Conservation (phyloP, 164 flowering plant genomes). For the Cinnamomum chago region DNA sequence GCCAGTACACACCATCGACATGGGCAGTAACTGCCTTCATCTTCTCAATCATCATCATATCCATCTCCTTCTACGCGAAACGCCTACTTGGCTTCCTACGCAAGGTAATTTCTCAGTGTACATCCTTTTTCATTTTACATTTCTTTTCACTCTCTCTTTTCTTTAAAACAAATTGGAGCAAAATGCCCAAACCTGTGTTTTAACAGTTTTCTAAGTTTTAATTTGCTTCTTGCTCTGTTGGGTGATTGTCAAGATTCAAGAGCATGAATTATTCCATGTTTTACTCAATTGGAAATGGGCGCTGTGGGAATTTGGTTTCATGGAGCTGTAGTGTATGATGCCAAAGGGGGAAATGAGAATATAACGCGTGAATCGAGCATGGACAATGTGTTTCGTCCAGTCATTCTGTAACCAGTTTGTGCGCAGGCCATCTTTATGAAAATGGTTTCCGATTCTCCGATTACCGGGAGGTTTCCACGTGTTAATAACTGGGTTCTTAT, state of each 20-base stretch:
- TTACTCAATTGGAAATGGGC: no score
- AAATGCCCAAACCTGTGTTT: neutral
- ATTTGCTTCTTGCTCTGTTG: neutral
- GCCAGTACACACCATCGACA: neutral
- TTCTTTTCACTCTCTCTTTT: neutral
- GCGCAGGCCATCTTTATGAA: no score
- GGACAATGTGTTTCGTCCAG: no score
- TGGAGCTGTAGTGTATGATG: no score
- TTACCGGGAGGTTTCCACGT: accelerated
- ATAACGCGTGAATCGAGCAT: no score
- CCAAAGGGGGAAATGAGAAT: no score
- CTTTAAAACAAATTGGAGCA: neutral
- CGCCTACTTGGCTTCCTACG: neutral
- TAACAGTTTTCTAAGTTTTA: no score
- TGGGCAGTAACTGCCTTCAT: neutral
- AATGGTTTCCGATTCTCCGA: no score
- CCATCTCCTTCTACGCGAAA: neutral
- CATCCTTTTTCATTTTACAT: neutral
- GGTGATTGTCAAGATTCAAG: neutral
- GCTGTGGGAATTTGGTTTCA: no score
- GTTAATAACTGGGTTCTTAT: no score
- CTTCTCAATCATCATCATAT: neutral
- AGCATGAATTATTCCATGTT: neutral
- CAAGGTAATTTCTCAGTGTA: neutral
- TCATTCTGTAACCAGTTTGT: no score